phyloP scores from a whole-genome alignment of 2,329 filamentous ascomycete genomes.

The Cladosporium sp. region DNA sequence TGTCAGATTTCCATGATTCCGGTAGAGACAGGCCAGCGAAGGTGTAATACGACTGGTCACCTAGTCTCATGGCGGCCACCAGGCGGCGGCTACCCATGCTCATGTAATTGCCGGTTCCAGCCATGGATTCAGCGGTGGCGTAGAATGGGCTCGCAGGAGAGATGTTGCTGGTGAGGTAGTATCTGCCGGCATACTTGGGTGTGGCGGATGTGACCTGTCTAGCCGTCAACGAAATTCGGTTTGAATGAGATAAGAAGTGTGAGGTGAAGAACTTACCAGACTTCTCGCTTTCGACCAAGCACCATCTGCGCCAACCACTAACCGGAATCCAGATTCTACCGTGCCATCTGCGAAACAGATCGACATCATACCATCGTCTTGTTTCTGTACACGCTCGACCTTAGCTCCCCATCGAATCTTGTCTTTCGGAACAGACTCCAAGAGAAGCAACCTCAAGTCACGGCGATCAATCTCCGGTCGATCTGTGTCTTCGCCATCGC shows the following conservation, averaged over 20 bases:
- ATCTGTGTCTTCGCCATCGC: conserved; percentile 30
- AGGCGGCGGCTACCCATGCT: conserved; percentile 25
- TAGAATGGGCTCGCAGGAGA: conserved; percentile 33
- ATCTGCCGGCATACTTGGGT: conserved; percentile 39
- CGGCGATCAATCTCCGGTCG: conserved; percentile 46
- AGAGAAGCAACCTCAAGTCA: conserved; percentile 39
- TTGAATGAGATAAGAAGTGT: not conserved
- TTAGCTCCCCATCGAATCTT: conserved; percentile 38
- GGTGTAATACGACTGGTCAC: conserved; percentile 27
- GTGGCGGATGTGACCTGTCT: conserved; percentile 36
- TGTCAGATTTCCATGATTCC: conserved; percentile 24
- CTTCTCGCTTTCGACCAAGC: conserved; percentile 45
- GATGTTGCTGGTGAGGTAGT: conserved; percentile 35
- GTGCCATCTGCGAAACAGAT: conserved; percentile 36
- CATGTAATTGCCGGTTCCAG: conserved; percentile 33
- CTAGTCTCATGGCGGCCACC: conserved; percentile 25
- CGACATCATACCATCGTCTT: conserved; percentile 23
- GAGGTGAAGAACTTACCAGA: conserved; percentile 30
- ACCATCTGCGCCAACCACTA: conserved; percentile 53
- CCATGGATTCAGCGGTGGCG: conserved; percentile 27
- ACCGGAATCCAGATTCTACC: conserved; percentile 40
- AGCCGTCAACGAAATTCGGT: not conserved
- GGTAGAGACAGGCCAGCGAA: conserved; percentile 23
- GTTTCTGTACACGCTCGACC: conserved; percentile 27
- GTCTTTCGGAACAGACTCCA: conserved; percentile 37